These are phyloP conservation scores for Zea luxurians DNA, from an alignment of 176 grass and related monocot species.

Conservation along the genomic window DNA sequence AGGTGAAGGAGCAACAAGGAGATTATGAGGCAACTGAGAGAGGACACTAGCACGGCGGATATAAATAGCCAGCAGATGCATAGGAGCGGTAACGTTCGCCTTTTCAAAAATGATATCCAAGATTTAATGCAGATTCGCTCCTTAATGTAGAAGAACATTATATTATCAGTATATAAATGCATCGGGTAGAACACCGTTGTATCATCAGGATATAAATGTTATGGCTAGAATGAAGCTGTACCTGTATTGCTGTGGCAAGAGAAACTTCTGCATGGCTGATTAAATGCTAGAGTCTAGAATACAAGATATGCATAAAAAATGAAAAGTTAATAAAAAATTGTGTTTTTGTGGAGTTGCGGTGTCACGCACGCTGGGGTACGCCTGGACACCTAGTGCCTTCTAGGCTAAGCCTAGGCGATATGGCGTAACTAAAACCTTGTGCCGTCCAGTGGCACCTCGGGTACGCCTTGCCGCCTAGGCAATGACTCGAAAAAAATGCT, in stretches of 20 bases:
- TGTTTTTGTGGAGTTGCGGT: neutral
- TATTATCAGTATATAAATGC: neutral
- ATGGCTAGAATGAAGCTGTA: neutral
- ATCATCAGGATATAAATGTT: neutral
- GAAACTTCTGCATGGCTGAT: neutral
- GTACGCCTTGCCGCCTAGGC: neutral
- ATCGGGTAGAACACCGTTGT: neutral
- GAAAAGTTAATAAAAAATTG: neutral
- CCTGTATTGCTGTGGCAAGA: neutral
- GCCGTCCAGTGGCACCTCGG: neutral
- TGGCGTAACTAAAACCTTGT: neutral
- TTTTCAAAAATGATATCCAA: neutral
- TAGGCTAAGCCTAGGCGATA: neutral
- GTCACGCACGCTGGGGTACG: neutral
- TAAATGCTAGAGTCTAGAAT: neutral
- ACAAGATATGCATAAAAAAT: neutral
- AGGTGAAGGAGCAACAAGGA: neutral
- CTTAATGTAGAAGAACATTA: conserved; percentile 3
- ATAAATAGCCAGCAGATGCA: conserved; percentile 30
- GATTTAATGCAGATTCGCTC: neutral
- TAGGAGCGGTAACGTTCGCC: neutral
- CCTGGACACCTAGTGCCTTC: neutral
- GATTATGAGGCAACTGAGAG: neutral
- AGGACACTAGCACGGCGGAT: neutral
- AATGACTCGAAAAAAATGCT: neutral